Base-by-base conservation (phyloP, 441 rosid species). In the Populus tomentosa region DNA sequence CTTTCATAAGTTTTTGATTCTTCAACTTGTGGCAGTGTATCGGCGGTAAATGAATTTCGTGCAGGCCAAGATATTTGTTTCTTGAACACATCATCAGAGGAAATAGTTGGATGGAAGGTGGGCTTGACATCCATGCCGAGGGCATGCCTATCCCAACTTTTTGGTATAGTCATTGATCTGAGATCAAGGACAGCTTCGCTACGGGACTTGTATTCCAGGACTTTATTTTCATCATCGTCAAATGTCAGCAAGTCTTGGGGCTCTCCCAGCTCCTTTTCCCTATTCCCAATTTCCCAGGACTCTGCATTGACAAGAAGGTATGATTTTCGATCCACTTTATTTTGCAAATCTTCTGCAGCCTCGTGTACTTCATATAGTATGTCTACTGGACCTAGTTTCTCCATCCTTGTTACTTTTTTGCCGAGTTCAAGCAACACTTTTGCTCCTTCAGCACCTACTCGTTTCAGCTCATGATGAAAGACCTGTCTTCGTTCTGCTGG, bases 371-470 rank as follows among this genome's bases (percentile, higher is more conserved):
- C 89, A 0, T 77, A 76, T 16, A 95, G 91, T 73, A 91, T 70
- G 82, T 91, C 88, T 38, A 20, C 86, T 32, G 88, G 40, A 82
- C 80, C 88, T 70, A 95, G 79, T 79, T 85, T 94, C 81, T 95
- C 99, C 98, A 95, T 91, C 80, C 78, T 91, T 71, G 87, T 91
- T 5, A 95, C 88, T 71, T 92, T 95, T 82, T 85, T 87, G 61
- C 95, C 98, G 35, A 95, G 90, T 75, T 85, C 86, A 23, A 87
- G 92, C 72, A 95, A 75, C 56, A 91, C 87, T 79, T 91, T 92
- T 59, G 97, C 93, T 68, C 99, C 99, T 84, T 88, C 97, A 61
- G 81, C 84, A 36, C 99, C 92, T 14, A 92, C 97, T 84, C 83
- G 91, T 66, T 88, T 94, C 74, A 95, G 95, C 82, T 90, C 97